Evolutionary conservation across 176 grass and related monocot genomes (phyloP).

Genomic region (Olyra latifolia): DNA sequence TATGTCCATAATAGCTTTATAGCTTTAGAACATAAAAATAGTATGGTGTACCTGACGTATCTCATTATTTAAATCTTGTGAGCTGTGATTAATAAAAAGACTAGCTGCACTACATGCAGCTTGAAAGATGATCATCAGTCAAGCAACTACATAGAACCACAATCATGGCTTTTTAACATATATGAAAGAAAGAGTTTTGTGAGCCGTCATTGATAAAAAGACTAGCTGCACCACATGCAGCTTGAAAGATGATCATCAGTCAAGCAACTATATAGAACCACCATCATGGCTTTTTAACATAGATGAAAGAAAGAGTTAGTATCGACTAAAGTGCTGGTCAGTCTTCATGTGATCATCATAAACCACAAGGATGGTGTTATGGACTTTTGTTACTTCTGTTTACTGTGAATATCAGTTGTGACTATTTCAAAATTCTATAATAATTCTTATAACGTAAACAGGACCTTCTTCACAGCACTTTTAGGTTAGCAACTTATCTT

Average conservation of each 20-base stretch:
- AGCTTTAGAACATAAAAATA: neutral
- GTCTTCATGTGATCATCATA: neutral
- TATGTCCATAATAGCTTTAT: neutral
- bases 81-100: neutral
- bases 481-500: neutral
- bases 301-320: neutral
- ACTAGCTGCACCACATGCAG: neutral
- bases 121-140: neutral
- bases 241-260: neutral
- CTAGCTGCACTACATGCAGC: neutral
- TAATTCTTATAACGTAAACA: conserved; percentile 10
- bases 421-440: neutral
- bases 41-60: neutral
- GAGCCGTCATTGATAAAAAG: too few relatives aligned
- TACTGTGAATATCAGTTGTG: neutral
- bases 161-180: conserved; percentile 11
- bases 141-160: conserved; percentile 1
- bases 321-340: neutral
- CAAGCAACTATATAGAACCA: conserved; percentile 1
- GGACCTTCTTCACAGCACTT: neutral
- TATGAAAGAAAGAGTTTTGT: neutral
- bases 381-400: neutral
- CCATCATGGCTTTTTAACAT: conserved; percentile 5
- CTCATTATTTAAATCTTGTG: neutral
- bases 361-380: conserved; percentile 2